Evolutionary conservation across 768 basidiomycete species (phyloP).

Genomic region (Tylopilus rubrobrunneus): DNA sequence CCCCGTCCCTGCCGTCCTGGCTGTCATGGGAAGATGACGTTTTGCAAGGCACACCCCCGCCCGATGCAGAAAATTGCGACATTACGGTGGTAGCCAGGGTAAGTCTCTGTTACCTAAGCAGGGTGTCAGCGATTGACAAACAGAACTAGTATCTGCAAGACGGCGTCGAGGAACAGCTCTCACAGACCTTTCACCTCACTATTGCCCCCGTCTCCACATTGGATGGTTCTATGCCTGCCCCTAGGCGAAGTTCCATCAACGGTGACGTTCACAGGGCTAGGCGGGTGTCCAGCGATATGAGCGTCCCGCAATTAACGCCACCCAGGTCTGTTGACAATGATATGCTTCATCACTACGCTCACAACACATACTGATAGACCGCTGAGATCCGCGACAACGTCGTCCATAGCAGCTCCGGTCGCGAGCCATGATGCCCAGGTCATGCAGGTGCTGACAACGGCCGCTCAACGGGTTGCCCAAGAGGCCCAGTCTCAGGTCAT

Average conservation of each 20-base stretch:
- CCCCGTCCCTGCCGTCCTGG: conserved; percentile 89
- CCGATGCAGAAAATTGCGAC: conserved; percentile 71
- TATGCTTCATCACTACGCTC: neutral
- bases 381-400: conserved; percentile 30
- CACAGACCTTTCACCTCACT: conserved; percentile 63
- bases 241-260: conserved; percentile 46
- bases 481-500: conserved; percentile 68
- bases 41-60: conserved; percentile 74
- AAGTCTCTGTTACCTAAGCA: conserved; percentile 22
- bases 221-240: conserved; percentile 40
- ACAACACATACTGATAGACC: conserved; percentile 17
- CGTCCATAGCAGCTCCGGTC: conserved; percentile 32
- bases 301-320: conserved; percentile 30
- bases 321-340: conserved; percentile 23
- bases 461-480: conserved; percentile 74
- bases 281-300: conserved; percentile 40
- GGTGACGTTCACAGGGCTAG: conserved; percentile 40
- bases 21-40: conserved; percentile 82
- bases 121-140: conserved; percentile 8
- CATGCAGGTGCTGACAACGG: conserved; percentile 71
- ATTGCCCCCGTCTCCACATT: conserved; percentile 64
- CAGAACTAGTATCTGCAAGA: conserved; percentile 53
- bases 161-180: conserved; percentile 65
- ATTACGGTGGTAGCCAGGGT: conserved; percentile 78
- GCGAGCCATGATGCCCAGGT: conserved; percentile 62